Evolutionary conservation across 768 basidiomycete species (phyloP), one percentile per base, ranked within the genome.

Genomic region (Scleroderma citrinum): DNA sequence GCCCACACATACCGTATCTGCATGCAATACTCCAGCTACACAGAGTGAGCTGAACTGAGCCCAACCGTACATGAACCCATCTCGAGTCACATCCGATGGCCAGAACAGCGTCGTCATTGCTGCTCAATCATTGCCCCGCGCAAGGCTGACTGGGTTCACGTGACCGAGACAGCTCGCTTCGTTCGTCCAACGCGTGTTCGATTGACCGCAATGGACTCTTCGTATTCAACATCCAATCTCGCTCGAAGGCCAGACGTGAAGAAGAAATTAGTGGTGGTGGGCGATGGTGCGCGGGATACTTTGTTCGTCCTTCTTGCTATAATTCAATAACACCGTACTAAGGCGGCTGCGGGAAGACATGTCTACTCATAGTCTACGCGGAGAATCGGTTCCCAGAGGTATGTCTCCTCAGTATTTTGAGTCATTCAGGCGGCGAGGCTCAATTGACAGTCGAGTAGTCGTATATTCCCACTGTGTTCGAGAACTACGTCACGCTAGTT

Each of bases 331-430:
- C 52, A 53, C 56, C 52, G 48, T 49, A 58, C 65, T 54, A 62
- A 87, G 85, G 86, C 68, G 86, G 87, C 51, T 90, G 88, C 63
- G 88, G 87, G 61, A 91, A 95, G 81, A 96, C 93, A 41, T 95
- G 93, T 77, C 76, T 95, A 51, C 81, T 96, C 59, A 96, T 96
- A 60, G 92, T 94, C 32, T 96, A 96, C 63, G 92, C 93, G 20
- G 91, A 95, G 70, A 96, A 95, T 66, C 81, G 92, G 35, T 96
- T 95, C 62, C 92, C 93, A 38, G 93, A 95, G 79, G 92, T 94
- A 71, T 63, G 78, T 62, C 50, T 51, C 46, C 43, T 43, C 53
- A 39, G 39, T 43, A 16, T 5, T 32, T 23, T 17, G 26, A 24
- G 7, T 7, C 19, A 37, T 38, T 42, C 5, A 30, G 23, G 55